These are phyloP conservation scores for Calocybe indica DNA, from an alignment of 768 basidiomycete genomes.

Conservation along the genomic window DNA sequence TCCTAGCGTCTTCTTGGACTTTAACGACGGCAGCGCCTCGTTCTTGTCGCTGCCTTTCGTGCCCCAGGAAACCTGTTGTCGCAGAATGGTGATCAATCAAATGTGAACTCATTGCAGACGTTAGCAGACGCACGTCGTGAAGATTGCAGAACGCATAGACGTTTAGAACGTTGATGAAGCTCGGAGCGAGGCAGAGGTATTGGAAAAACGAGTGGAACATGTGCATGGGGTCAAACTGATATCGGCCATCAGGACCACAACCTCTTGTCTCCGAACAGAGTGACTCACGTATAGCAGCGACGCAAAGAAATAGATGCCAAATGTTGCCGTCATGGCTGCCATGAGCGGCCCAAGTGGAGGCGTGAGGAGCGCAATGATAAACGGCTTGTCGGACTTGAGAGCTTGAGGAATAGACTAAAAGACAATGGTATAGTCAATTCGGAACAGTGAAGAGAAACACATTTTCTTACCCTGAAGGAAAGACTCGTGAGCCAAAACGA, in stretches of 20 bases:
- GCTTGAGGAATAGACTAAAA: conserved; percentile 44
- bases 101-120: background rate
- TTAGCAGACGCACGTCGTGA: conserved; percentile 58
- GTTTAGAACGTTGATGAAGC: conserved; percentile 92
- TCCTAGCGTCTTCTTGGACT: conserved; percentile 51
- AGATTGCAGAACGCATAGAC: conserved; percentile 97
- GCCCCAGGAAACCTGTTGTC: conserved; percentile 76
- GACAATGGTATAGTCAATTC: background rate
- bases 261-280: background rate
- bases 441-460: background rate
- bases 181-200: conserved; percentile 83
- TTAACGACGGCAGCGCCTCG: conserved; percentile 72
- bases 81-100: background rate
- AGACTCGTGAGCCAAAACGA: conserved; percentile 79
- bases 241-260: background rate
- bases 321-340: conserved; percentile 84
- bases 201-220: conserved; percentile 93
- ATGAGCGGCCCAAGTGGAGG: conserved; percentile 80
- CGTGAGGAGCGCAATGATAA: conserved; percentile 58
- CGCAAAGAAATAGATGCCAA: conserved; percentile 81
- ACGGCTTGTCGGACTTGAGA: conserved; percentile 43
- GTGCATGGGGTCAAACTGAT: conserved; percentile 93
- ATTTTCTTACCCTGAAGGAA: conserved; percentile 59
- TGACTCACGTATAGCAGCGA: conserved; percentile 78
- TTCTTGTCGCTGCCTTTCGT: conserved; percentile 88